Conservation (phyloP, 768 basidiomycete species). For the Cystobasidium tubakii region DNA sequence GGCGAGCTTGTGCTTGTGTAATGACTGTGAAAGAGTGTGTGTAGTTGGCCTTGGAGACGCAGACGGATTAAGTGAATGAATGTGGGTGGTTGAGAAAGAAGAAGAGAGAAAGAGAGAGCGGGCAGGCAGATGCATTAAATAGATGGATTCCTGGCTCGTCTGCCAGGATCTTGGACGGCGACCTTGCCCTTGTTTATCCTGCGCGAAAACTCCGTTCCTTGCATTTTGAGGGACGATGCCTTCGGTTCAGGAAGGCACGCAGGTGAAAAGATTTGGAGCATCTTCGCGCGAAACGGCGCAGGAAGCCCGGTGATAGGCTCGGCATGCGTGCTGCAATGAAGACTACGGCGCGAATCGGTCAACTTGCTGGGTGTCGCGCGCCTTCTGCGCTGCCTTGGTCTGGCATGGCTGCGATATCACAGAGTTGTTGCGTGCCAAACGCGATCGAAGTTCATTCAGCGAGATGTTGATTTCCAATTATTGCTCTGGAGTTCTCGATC, state of each 20-base stretch:
- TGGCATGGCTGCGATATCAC: neutral
- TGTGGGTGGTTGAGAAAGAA: slow-evolving; percentile 17
- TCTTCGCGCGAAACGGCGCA: neutral
- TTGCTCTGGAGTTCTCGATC: neutral
- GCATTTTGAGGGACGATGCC: slow-evolving; percentile 10
- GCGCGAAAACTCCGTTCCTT: neutral
- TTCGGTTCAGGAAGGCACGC: slow-evolving; percentile 17
- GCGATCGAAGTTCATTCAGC: neutral
- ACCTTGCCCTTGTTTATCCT: slow-evolving; percentile 15
- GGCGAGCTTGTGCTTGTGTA: neutral
- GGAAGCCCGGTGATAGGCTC: neutral
- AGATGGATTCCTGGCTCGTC: slow-evolving; percentile 37
- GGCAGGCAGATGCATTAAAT: slow-evolving; percentile 39
- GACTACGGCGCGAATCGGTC: neutral
- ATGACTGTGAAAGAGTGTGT: slow-evolving; percentile 24
- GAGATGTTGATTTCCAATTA: neutral
- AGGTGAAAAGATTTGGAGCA: neutral
- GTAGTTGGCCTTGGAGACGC: slow-evolving; percentile 8
- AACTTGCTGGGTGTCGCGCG: neutral
- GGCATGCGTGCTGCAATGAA: neutral
- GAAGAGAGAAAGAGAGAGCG: neutral
- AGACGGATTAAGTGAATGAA: slow-evolving; percentile 25
- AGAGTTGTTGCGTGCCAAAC: neutral
- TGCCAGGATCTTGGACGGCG: neutral
- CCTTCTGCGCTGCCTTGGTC: neutral